Evolutionary conservation across 257 asterid species (phyloP), one percentile per base, ranked within the genome.

Genomic region (Ilex aquifolium): DNA sequence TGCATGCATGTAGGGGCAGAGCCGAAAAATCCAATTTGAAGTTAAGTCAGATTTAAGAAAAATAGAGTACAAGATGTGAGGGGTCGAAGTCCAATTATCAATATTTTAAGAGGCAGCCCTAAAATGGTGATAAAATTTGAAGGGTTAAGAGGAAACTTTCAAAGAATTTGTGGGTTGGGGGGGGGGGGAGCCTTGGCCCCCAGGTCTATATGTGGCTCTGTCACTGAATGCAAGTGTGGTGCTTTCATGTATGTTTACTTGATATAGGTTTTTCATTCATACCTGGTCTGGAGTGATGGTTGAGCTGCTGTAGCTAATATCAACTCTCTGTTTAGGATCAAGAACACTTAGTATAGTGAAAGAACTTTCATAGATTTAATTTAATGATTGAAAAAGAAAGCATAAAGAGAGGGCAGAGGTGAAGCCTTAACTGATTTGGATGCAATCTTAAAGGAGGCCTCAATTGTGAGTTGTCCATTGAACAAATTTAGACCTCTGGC

Each of bases 211-310:
- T 21, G 27, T 21, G 27, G 27, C 27, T 21, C 27, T 21, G 27
- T 21, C 27, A 21, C 27, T 21, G 27, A 21, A 21, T 21, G 27
- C 27, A 21, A 21, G 27, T 4, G 42, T 4, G 42, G 5, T 36
- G 42, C 42, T 4, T 36, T 4, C 42, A 36, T 10, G 2, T 14
- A n/a, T 3, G 17, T 32, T 49, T 57, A 29, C 36, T n/a, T 21
- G 42, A 17, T 44, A 32, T 5, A 13, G 36, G 11, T 6, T 13
- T 13, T 11, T 10, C 32, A 31, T 6, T 56, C 44, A 8, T 84
- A 90, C 95, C 97, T 83, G 94, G 9, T 80, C 83, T 2, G 98
- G 98, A 14, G 88, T 88, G 72, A 91, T 86, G 50, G 59, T 72
- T 3, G 98, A 84, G 71, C 63, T 83, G 39, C 65, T 59, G 80